A percentile compares a stretch with the other conserved stretches of the same genome.
These are phyloP conservation scores for Nakazawaea pomicola DNA, from an alignment of 805 yeast species.

Conservation along the genomic window DNA sequence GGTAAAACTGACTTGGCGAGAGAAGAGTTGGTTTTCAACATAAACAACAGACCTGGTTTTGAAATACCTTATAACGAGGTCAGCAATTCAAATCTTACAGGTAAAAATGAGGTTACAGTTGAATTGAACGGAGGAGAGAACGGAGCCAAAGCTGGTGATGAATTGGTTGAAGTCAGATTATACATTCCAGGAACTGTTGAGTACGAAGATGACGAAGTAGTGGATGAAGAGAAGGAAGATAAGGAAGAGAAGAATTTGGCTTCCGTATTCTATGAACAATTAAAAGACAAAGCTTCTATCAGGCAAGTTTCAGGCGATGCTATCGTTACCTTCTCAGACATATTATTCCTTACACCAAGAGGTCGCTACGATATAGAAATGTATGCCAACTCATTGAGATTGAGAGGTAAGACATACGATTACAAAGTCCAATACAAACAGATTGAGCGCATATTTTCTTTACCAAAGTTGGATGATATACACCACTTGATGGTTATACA, in stretches of 20 bases:
- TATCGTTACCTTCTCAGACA: conserved; percentile 86
- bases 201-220: conserved; percentile 41
- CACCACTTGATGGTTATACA: conserved; percentile 86
- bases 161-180: conserved; percentile 89
- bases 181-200: conserved; percentile 83
- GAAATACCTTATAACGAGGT: conserved; percentile 83
- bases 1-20: conserved; percentile 91
- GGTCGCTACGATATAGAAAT: conserved; percentile 97
- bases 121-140: conserved; percentile 62
- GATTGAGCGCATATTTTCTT: conserved; percentile 82
- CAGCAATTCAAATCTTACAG: conserved; percentile 81
- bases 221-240: conserved; percentile 20
- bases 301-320: conserved; percentile 95
- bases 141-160: conserved; percentile 79
- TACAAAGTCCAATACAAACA: conserved; percentile 90
- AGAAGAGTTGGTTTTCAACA: conserved; percentile 81
- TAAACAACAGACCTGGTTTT: conserved; percentile 84
- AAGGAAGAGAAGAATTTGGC: conserved; percentile 60
- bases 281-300: conserved; percentile 89
- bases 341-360: conserved; percentile 92
- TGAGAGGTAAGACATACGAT: conserved; percentile 97
- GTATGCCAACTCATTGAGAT: conserved; percentile 79
- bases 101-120: conserved; percentile 89
- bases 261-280: conserved; percentile 78
- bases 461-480: conserved; percentile 92